phyloP scores from a whole-genome alignment of 192 early-diverging fungal species.

The Entomortierella lignicola region DNA sequence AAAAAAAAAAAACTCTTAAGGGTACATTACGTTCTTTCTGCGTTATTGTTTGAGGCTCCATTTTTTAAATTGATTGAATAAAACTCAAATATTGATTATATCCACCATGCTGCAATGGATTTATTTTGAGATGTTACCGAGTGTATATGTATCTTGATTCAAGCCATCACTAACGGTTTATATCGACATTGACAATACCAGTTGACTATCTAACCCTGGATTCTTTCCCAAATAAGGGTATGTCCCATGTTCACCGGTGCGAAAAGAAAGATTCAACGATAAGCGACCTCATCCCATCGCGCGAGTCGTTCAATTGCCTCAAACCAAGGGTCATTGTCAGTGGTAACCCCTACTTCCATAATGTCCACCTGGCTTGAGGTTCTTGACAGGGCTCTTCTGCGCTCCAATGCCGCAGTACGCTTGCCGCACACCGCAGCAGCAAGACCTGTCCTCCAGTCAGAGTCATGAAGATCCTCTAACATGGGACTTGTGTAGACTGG shows the following conservation, averaged over 20 bases:
- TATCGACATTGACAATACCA: background rate
- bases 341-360: background rate
- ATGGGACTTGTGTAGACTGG: slow-evolving; percentile 19
- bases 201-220: background rate
- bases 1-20: slow-evolving; percentile 8
- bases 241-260: no score
- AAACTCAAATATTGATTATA: no score
- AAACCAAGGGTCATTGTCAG: slow-evolving; percentile 12
- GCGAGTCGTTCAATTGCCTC: slow-evolving; percentile 29
- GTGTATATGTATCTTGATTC: no score
- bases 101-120: no score
- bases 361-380: slow-evolving; percentile 26
- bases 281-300: slow-evolving; percentile 41
- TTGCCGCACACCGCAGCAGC: slow-evolving; percentile 39
- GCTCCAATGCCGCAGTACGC: slow-evolving; percentile 38
- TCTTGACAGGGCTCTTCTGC: slow-evolving; percentile 26
- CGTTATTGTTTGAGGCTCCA: no score
- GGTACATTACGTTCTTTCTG: no score
- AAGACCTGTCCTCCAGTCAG: slow-evolving; percentile 29
- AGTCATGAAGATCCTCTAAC: slow-evolving; percentile 14
- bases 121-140: no score
- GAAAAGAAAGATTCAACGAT: slow-evolving; percentile 7
- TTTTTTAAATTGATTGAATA: no score
- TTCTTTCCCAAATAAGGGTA: no score
- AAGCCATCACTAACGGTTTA: background rate